Percentiles rank a stretch among this genome's conserved stretches.
Evolutionary conservation across 139 green algal species (phyloP).

Genomic region (Zygnema circumcarinatum): DNA sequence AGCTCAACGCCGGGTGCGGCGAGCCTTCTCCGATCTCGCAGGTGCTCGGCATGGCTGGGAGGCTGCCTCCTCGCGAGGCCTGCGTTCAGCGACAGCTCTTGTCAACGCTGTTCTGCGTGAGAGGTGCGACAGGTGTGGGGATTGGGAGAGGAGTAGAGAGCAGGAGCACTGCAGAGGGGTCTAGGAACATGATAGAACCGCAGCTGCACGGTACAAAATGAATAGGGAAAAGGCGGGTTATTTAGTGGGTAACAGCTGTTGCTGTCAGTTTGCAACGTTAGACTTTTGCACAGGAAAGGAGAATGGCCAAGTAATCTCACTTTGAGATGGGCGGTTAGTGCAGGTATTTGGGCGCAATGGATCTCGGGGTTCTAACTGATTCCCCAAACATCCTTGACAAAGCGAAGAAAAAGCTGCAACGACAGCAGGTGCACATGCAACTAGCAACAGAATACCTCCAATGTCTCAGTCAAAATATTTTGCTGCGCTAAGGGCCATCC

Average conservation of each 20-base stretch:
- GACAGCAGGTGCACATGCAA: not conserved
- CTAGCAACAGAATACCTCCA: too few relatives aligned
- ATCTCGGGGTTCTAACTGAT: not conserved
- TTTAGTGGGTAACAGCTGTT: not conserved
- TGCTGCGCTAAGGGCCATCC: not conserved
- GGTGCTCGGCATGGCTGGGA: constrained; percentile 1
- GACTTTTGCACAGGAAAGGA: too few relatives aligned
- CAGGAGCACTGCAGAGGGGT: not conserved
- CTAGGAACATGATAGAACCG: not conserved
- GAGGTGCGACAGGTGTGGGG: not conserved
- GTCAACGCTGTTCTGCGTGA: constrained; percentile 3
- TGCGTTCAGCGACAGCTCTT: not conserved
- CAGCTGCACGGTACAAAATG: not conserved
- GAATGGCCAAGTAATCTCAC: not conserved
- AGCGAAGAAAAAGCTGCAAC: not conserved
- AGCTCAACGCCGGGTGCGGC: not conserved
- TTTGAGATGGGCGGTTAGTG: not conserved
- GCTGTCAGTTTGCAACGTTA: too few relatives aligned
- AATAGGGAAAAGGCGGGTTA: not conserved
- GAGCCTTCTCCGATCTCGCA: not conserved
- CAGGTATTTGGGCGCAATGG: not conserved
- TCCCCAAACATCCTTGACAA: not conserved
- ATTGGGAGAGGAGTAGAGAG: not conserved
- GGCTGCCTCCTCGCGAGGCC: not conserved
- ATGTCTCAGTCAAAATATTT: not conserved